Percentiles rank a stretch among this genome's conserved stretches.
Conservation (phyloP, 169 alveolate species). For the Neospora caninum region DNA sequence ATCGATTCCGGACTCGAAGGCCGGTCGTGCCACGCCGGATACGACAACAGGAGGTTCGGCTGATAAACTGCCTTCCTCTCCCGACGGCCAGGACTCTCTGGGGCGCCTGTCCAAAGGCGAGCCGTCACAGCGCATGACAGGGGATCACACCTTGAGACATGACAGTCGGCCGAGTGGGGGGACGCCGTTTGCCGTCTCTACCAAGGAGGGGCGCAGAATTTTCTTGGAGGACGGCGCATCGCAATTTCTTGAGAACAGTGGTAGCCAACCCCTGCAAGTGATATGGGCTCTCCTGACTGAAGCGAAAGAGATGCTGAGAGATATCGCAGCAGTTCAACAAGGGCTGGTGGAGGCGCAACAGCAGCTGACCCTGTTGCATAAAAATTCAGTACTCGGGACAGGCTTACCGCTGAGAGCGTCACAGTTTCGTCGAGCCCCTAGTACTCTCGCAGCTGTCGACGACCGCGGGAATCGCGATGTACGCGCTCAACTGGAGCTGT, state of each 20-base stretch:
- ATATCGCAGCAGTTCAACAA: neutral
- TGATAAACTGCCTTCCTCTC: neutral
- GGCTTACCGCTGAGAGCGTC: neutral
- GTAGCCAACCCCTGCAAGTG: neutral
- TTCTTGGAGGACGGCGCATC: neutral
- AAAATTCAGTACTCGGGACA: neutral
- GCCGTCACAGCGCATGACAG: neutral
- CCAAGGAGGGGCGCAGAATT: neutral
- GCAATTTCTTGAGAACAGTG: neutral
- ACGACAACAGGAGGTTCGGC: neutral
- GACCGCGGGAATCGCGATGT: neutral
- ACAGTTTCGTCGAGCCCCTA: neutral
- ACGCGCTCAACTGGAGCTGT: neutral
- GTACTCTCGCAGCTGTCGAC: neutral
- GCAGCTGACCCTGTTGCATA: neutral
- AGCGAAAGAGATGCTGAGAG: slow-evolving; percentile 18
- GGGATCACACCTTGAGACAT: neutral
- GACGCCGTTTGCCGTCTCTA: neutral
- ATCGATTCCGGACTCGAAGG: neutral
- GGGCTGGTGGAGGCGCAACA: neutral
- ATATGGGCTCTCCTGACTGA: neutral
- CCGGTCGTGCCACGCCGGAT: neutral
- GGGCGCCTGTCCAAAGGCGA: neutral
- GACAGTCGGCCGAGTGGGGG: neutral
- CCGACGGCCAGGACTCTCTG: neutral